Evolutionary conservation across 2,329 filamentous ascomycete genomes (phyloP).

Genomic region (Hypoxylon sp.): DNA sequence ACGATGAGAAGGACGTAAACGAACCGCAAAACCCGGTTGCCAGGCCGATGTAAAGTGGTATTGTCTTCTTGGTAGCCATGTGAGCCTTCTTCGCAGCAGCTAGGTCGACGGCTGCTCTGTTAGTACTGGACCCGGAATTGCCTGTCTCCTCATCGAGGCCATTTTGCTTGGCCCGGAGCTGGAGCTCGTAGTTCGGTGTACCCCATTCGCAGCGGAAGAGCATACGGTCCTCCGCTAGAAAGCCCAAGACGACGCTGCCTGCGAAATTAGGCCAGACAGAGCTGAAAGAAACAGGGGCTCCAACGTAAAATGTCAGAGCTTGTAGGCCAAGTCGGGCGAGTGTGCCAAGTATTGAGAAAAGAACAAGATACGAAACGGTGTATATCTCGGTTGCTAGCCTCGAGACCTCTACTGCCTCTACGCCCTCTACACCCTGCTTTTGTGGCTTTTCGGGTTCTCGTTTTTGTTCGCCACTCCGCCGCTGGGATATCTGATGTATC

Average conservation of each 20-base stretch:
- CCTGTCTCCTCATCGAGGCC: conserved; percentile 58
- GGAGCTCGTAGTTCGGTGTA: conserved; percentile 57
- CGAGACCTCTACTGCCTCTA: conserved; percentile 57
- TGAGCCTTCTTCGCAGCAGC: conserved; percentile 70
- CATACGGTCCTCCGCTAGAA: conserved; percentile 82
- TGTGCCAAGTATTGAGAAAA: conserved; percentile 89
- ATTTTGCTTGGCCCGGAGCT: conserved; percentile 55
- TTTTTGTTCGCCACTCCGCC: conserved; percentile 23
- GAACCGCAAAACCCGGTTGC: conserved; percentile 91
- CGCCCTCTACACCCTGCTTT: conserved; percentile 31
- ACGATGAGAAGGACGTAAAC: conserved; percentile 90
- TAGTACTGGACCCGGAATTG: conserved; percentile 34
- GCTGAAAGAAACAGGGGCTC: conserved; percentile 79
- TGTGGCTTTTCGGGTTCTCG: conserved; percentile 30
- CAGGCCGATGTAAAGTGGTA: conserved; percentile 89
- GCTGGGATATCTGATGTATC: conserved; percentile 34
- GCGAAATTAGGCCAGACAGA: conserved; percentile 90
- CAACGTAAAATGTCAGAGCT: conserved; percentile 83
- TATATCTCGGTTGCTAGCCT: conserved; percentile 72
- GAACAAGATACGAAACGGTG: conserved; percentile 83
- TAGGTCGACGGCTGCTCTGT: conserved; percentile 54
- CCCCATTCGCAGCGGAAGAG: conserved; percentile 81
- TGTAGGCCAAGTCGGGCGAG: conserved; percentile 86
- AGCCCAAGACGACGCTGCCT: conserved; percentile 87
- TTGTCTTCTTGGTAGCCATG: conserved; percentile 81